Evolutionary conservation across 2,329 filamentous ascomycete species (phyloP).

Genomic region (Penicillium glabrum): DNA sequence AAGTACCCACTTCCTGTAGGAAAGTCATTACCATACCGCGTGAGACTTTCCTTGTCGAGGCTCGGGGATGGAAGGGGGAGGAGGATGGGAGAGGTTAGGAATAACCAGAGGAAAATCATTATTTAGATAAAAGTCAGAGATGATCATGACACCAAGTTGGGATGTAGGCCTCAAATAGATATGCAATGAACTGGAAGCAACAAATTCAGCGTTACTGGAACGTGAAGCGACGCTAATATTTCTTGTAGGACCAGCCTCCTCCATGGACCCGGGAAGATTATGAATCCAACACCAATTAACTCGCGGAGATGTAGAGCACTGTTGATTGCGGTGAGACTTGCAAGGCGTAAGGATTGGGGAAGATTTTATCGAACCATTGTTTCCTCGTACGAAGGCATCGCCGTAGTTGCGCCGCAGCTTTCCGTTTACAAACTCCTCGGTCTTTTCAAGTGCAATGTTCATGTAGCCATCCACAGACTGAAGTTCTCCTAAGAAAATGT

Average conservation of each 20-base stretch:
- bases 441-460: conserved; percentile 98
- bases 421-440: conserved; percentile 86
- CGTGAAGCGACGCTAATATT: not conserved
- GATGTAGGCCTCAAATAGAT: not conserved
- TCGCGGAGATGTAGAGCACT: conserved; percentile 44
- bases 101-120: not conserved
- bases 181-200: not conserved
- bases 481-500: conserved; percentile 67
- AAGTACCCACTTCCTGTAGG: not conserved
- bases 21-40: not conserved
- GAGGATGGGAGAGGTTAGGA: not conserved
- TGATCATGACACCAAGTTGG: not conserved
- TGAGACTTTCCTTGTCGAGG: not conserved
- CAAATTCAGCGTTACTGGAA: not conserved
- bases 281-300: conserved; percentile 15
- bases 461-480: conserved; percentile 99
- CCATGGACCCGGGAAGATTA: not conserved
- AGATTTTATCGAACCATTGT: conserved; percentile 68
- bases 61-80: not conserved
- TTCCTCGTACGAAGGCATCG: conserved; percentile 92
- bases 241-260: not conserved
- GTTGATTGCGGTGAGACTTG: not conserved
- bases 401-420: conserved; percentile 80
- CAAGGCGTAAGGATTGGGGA: not conserved
- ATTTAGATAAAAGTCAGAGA: not conserved